Conservation (phyloP, 352 stramenopile genomes). For the Stephanocyclus meneghinianus region DNA sequence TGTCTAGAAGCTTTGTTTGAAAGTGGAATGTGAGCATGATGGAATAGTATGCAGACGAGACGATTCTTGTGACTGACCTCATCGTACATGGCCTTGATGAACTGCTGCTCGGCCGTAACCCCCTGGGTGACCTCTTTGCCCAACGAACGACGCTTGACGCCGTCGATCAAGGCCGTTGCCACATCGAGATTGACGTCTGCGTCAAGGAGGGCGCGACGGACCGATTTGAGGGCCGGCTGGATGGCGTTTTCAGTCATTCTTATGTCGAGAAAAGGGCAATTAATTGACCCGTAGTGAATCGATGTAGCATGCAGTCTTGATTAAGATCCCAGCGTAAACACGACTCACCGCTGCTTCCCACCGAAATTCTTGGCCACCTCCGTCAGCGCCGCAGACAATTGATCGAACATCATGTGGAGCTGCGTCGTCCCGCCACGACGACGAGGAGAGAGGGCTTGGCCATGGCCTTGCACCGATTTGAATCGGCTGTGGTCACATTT, state of each 20-base stretch:
- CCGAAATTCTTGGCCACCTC: slow-evolving; percentile 70
- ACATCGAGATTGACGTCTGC: slow-evolving; percentile 87
- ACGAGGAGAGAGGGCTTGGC: background rate
- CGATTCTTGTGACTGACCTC: slow-evolving; percentile 16
- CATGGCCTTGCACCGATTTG: background rate
- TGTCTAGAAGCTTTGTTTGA: slow-evolving; percentile 74
- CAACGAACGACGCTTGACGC: slow-evolving; percentile 80
- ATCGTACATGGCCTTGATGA: slow-evolving; percentile 89
- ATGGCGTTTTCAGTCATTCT: slow-evolving; percentile 80
- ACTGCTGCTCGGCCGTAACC: slow-evolving; percentile 85
- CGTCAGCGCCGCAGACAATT: slow-evolving; percentile 70
- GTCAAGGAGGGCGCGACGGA: slow-evolving; percentile 83
- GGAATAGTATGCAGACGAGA: background rate
- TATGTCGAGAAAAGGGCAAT: background rate
- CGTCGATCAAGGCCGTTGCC: slow-evolving; percentile 82
- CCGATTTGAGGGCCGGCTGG: slow-evolving; percentile 78
- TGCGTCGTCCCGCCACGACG: slow-evolving; percentile 4
- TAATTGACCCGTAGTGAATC: background rate
- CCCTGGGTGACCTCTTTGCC: slow-evolving; percentile 80
- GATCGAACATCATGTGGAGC: slow-evolving; percentile 82
- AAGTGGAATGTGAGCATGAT: background rate
- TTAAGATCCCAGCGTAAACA: background rate
- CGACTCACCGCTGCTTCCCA: slow-evolving; percentile 48
- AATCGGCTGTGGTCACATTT: no score
- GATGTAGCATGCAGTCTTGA: background rate